A percentile compares a stretch with the other conserved stretches of the same genome.
Conservation (phyloP, 2,329 filamentous ascomycete species). For the Xylaria hypoxylon region DNA sequence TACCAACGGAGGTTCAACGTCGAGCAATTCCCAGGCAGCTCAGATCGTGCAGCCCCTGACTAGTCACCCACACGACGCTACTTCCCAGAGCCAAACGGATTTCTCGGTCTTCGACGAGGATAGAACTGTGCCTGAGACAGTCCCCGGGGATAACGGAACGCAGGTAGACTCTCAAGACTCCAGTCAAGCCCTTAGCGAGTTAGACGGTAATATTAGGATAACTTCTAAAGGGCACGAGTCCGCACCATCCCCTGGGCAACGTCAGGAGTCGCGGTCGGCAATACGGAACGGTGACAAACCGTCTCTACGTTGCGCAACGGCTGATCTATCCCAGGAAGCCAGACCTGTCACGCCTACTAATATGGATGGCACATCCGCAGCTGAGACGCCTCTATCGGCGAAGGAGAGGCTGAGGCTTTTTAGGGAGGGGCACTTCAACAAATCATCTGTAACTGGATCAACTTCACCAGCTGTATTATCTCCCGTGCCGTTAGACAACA, state of each 20-base stretch:
- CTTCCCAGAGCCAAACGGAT: constrained; percentile 40
- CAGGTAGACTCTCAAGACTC: constrained; percentile 39
- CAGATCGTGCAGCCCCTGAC: constrained; percentile 45
- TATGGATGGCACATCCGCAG: constrained; percentile 42
- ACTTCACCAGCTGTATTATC: constrained; percentile 20
- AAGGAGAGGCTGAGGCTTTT: constrained; percentile 44
- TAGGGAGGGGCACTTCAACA: constrained; percentile 42
- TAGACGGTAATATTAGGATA: constrained; percentile 46
- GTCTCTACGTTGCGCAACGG: background rate
- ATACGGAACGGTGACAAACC: background rate
- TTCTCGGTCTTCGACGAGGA: constrained; percentile 46
- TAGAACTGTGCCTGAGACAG: constrained; percentile 37
- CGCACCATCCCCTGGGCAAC: background rate
- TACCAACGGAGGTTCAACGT: constrained; percentile 30
- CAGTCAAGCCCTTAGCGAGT: constrained; percentile 46
- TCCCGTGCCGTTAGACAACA: constrained; percentile 14
- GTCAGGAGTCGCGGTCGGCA: constrained; percentile 5
- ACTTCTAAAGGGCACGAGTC: constrained; percentile 35
- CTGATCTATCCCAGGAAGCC: constrained; percentile 14
- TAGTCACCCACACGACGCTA: constrained; percentile 39
- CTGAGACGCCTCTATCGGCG: constrained; percentile 38
- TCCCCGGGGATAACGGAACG: constrained; percentile 9
- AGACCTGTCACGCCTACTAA: constrained; percentile 24
- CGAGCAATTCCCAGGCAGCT: constrained; percentile 46
- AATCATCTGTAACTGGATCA: constrained; percentile 14